These are phyloP conservation scores for Gossypium ekmanianum DNA, from an alignment of 345 rosid genomes.

Conservation along the genomic window DNA sequence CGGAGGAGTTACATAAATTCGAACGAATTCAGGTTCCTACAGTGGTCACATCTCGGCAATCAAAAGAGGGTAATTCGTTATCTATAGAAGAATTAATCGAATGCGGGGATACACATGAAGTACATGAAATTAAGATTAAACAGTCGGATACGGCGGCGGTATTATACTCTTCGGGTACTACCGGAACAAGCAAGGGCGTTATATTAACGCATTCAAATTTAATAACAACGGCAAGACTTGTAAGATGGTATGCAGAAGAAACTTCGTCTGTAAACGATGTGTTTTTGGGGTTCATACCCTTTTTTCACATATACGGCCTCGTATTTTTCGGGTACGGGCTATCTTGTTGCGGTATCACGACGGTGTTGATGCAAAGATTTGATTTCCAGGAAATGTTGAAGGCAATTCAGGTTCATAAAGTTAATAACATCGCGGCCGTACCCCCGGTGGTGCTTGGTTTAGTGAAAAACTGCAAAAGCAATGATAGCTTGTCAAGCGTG, in stretches of 20 bases:
- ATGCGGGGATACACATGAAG: constrained; percentile 32
- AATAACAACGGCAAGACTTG: constrained; percentile 31
- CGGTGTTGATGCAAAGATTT: constrained; percentile 45
- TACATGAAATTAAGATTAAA: constrained; percentile 16
- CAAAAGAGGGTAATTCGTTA: background rate
- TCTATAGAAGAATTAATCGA: constrained; percentile 49
- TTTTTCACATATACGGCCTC: constrained; percentile 63
- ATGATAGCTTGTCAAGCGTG: constrained; percentile 36
- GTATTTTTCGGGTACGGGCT: constrained; percentile 55
- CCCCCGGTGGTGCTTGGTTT: constrained; percentile 55
- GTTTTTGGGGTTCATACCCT: constrained; percentile 49
- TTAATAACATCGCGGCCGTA: constrained; percentile 55
- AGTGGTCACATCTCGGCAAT: constrained; percentile 29
- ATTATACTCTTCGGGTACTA: constrained; percentile 67
- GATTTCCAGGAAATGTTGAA: constrained; percentile 47
- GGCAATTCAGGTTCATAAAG: constrained; percentile 35
- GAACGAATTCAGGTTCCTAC: constrained; percentile 24
- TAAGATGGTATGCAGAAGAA: constrained; percentile 44
- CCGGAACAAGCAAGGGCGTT: constrained; percentile 63
- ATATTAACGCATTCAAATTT: constrained; percentile 53
- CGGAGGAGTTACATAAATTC: constrained; percentile 48
- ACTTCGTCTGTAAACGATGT: constrained; percentile 36
- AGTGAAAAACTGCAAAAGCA: constrained; percentile 32
- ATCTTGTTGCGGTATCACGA: constrained; percentile 36
- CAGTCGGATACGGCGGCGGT: constrained; percentile 56